Base-by-base conservation (phyloP, 108 stramenopile species). In the Fistulifera solaris region DNA sequence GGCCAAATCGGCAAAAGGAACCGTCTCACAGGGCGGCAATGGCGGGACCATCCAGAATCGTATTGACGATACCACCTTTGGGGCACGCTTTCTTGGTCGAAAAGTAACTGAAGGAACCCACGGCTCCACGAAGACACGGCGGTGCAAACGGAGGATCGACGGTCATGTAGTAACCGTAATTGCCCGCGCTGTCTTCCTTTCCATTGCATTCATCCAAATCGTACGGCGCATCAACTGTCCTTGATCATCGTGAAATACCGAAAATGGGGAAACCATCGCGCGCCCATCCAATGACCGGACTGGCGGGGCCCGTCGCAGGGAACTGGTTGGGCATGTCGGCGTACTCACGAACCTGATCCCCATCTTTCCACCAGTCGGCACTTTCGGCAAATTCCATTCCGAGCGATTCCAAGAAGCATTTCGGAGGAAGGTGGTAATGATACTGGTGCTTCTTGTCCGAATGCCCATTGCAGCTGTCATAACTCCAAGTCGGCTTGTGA, bases 221-320 rank as follows among this genome's bases (percentile, higher is more conserved):
- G 28, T 35, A 46, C 41, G 16, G 10, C 57, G 56, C 23, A 38
- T 27, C 17, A 64, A 47, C 0, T 10, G 8, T 14, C 63, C 63
- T 1, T 57, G 21, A 11, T 57, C 57, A 56, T 64, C 63, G 45
- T 64, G 57, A 35, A 18, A 46, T 58, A 26, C 64, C 69, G 14
- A 48, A 59, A 26, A 70, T 62, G 31, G 69, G 63, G 41, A 59
- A 65, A 1, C 69, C 69, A 39, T 70, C 69, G 11, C 44, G 47
- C 23, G 64, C 69, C 23, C 58, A 65, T 24, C 69, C 69, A 48
- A 70, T 22, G 18, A 65, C 52, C 11, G 69, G 69, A 23, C 54
- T 52, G 11, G 24, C 16, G 0, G 15, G 25, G 5, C 15, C 67
- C 15, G 48, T 52, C 2, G 16, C 56, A 35, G 60, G 60, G 18